phyloP scores from a whole-genome alignment of 2,329 filamentous ascomycete species.

The Fusarium sp. region DNA sequence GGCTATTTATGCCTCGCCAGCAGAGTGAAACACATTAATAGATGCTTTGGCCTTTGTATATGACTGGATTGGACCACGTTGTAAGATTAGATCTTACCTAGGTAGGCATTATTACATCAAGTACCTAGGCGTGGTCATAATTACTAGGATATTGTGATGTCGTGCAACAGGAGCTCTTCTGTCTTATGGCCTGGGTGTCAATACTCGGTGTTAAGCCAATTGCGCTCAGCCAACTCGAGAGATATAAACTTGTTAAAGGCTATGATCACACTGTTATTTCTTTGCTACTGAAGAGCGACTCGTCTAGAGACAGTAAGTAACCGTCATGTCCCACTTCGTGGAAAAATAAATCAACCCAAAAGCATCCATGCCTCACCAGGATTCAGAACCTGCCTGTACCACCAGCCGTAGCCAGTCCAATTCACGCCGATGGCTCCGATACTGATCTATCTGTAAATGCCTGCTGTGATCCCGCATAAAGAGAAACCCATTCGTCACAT shows the following conservation, averaged over 20 bases:
- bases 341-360: slow-evolving; percentile 16
- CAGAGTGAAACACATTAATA: slow-evolving; percentile 15
- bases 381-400: slow-evolving; percentile 26
- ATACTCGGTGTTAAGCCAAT: too few relatives aligned
- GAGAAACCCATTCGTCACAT: slow-evolving; percentile 19
- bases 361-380: slow-evolving; percentile 16
- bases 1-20: background rate
- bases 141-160: slow-evolving; percentile 1
- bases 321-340: slow-evolving; percentile 23
- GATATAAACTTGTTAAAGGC: background rate
- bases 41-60: slow-evolving; percentile 10
- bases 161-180: background rate
- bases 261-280: slow-evolving; percentile 9
- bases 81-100: slow-evolving; percentile 1
- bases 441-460: slow-evolving; percentile 39
- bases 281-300: slow-evolving; percentile 10
- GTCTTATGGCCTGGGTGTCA: too few relatives aligned
- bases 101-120: background rate
- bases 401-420: slow-evolving; percentile 27
- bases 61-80: slow-evolving; percentile 15
- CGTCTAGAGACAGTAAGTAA: slow-evolving; percentile 33
- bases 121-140: background rate
- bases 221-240: too few relatives aligned
- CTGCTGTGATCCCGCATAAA: slow-evolving; percentile 34
- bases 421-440: slow-evolving; percentile 37